phyloP scores from a whole-genome alignment of 108 stramenopile genomes.

The Stephanodiscus triporus region DNA sequence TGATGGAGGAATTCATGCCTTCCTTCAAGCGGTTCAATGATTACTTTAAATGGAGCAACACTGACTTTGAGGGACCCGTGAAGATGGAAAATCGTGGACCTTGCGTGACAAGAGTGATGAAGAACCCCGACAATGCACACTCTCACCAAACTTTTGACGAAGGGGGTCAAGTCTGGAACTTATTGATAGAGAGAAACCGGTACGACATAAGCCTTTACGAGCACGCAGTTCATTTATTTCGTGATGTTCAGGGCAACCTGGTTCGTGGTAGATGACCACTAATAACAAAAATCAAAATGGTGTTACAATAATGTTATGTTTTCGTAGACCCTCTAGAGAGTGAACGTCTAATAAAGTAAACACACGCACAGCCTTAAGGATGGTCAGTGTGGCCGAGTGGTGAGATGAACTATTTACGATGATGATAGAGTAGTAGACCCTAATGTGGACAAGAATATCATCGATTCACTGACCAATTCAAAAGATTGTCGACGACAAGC shows the following conservation, averaged over 20 bases:
- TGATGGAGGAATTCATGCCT: conserved; percentile 33
- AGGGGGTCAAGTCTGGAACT: conserved; percentile 44
- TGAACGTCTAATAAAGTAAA: too few relatives aligned
- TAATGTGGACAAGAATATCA: too few relatives aligned
- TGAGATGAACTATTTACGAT: too few relatives aligned
- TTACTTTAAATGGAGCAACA: conserved; percentile 44
- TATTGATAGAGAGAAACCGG: conserved; percentile 40
- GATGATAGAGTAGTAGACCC: too few relatives aligned
- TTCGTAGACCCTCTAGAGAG: too few relatives aligned
- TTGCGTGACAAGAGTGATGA: conserved; percentile 27
- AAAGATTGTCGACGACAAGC: too few relatives aligned
- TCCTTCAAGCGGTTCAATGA: conserved; percentile 37
- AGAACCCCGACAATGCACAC: conserved; percentile 41
- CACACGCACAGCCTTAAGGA: too few relatives aligned
- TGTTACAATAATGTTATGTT: too few relatives aligned
- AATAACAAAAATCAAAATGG: too few relatives aligned
- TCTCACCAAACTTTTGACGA: conserved; percentile 32
- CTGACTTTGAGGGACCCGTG: conserved; percentile 37
- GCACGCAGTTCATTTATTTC: conserved; percentile 41
- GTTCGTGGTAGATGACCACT: neutral
- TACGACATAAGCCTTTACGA: conserved; percentile 42
- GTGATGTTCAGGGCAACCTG: conserved; percentile 30
- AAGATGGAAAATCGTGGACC: conserved; percentile 13
- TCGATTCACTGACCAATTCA: too few relatives aligned
- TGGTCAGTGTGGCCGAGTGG: too few relatives aligned